Evolutionary conservation across 352 stramenopile genomes (phyloP), one percentile per base, ranked within the genome.

Genomic region (Elongisporangium undulatum): DNA sequence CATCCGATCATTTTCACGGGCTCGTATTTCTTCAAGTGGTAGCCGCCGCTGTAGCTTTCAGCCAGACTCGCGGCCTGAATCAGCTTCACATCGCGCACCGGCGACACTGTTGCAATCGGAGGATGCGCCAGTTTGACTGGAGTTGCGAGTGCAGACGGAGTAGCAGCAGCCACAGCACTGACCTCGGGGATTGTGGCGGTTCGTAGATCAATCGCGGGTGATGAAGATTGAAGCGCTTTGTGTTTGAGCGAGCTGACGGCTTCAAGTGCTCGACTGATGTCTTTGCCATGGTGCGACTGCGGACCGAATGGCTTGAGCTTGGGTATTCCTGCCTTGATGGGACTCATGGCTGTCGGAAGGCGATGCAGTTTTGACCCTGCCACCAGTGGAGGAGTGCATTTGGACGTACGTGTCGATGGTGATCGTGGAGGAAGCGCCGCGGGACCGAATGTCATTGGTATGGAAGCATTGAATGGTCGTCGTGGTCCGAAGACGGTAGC

Each of bases 1-100:
- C 82, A 83, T 1, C 87, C 87, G 49, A 95, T 89, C 57, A 90
- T 82, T 61, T 90, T 90, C 38, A 92, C 61, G 20, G 80, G 82
- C 51, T 91, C 82, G 58, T 94, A 91, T 62, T 91, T 79, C 45
- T 83, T 82, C 24, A 92, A 55, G 56, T 87, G 73, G 54, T 82
- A 93, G 9, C 80, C 82, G 5, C 82, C 82, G 26, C 81, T 91
- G 68, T 94, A 94, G 57, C 84, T 94, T 64, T 92, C 82, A 0
- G 84, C 84, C 50, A 94, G 69, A 48, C 79, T 90, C 23, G 87
- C 74, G 16, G 84, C 82, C 58, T 94, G 82, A 6, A 90, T 64
- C 22, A 94, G 49, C 48, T 71, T 66, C 38, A 89, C 68, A 24
- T 94, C 84, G 2, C 60, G 72, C 24, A 53, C 56, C 53, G 58